Evolutionary conservation across 352 stramenopile genomes (phyloP), one percentile per base, ranked within the genome.

Genomic region (Globisporangium recalcitrans): DNA sequence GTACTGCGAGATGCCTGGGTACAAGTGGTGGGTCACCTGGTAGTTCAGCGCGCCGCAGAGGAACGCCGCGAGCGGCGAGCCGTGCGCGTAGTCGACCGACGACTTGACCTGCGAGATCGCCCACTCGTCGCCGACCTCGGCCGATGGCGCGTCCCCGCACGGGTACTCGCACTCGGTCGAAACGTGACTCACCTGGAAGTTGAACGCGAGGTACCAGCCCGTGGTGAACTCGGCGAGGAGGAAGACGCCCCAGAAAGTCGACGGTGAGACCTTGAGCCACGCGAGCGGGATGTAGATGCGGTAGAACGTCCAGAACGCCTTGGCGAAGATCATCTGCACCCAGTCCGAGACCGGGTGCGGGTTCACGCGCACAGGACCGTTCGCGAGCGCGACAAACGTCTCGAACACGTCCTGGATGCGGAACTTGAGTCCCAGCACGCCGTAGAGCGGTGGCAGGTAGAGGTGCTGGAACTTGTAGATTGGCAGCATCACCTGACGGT

Each of bases 11-110:
- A 80, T 95, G 57, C 82, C 97, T 59, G 82, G 97, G 91, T 92
- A 95, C 49, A 95, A 69, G 73, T 95, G 86, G 73, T 95, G 85
- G 63, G 97, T 97, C 67, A 98, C 92, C 72, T 99, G 96, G 72
- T 99, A 98, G 79, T 99, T 99, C 19, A 99, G 80, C 62, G 88
- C 97, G 62, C 95, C 96, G 36, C 93, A 84, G n/a, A 97, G 72
- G 76, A 98, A 98, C 49, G 97, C 88, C 57, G 88, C 90, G 24
- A 97, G 14, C 44, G 70, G 65, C 63, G 78, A 95, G 52, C 80
- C 74, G 63, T 96, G 80, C 48, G 71, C 78, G 76, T 98, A 98
- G 73, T 98, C 96, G 54, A 98, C 95, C 53, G 86, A 95, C 49
- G 95, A 97, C 78, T 97, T 96, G 63, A 98, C 82, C 76, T 98